Evolutionary conservation across 2,329 filamentous ascomycete species (phyloP).

Genomic region (Celoporthe dispersa): DNA sequence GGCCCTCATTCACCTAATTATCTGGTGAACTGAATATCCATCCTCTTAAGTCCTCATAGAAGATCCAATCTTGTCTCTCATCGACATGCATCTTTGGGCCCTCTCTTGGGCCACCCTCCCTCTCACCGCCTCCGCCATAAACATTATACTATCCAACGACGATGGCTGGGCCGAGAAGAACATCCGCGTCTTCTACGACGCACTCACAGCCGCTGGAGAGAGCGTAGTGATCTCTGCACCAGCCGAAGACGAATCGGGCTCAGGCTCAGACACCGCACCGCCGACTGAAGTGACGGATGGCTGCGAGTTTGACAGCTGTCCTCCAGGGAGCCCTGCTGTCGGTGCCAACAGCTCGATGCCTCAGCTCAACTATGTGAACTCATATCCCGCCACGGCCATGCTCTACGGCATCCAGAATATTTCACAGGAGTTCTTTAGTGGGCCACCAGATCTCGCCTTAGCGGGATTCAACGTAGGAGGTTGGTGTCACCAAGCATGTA

Average conservation of each 20-base stretch:
- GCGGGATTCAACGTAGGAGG: constrained; percentile 63
- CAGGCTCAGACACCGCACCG: constrained; percentile 56
- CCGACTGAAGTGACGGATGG: constrained; percentile 52
- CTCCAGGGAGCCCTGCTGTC: constrained; percentile 57
- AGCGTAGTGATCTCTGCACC: constrained; percentile 68
- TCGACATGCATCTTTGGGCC: constrained; percentile 11
- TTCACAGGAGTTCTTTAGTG: constrained; percentile 57
- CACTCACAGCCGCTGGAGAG: constrained; percentile 59
- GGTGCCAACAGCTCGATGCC: constrained; percentile 61
- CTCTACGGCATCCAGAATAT: constrained; percentile 64
- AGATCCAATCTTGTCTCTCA: neutral
- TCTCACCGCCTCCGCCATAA: neutral
- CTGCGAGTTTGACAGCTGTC: constrained; percentile 67
- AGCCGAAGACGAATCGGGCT: constrained; percentile 68
- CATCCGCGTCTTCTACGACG: constrained; percentile 61
- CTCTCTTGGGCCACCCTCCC: neutral
- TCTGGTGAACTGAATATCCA: neutral
- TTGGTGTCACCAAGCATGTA: neutral
- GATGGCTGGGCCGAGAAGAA: constrained; percentile 77
- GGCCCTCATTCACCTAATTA: no score
- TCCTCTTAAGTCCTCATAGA: neutral
- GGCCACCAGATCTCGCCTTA: constrained; percentile 63
- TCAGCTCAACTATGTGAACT: constrained; percentile 73
- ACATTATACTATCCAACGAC: constrained; percentile 54
- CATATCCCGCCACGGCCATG: constrained; percentile 67